Evolutionary conservation across 78 protist genomes (phyloP).

Genomic region (Dictyostelium citrinum): DNA sequence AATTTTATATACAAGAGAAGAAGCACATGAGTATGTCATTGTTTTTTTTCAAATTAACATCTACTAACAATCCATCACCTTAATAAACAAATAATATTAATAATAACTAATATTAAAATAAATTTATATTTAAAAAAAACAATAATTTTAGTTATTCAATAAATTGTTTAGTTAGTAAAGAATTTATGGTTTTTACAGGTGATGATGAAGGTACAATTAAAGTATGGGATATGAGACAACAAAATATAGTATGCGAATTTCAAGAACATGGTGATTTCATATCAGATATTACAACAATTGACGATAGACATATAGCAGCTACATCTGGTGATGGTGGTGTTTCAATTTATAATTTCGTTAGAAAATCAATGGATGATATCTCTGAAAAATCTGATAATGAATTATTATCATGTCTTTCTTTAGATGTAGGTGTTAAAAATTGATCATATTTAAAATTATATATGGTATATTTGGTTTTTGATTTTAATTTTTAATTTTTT

Average conservation of each 20-base stretch:
- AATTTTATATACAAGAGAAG: conserved; percentile 68
- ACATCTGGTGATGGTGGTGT: conserved; percentile 78
- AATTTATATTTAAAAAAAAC: not conserved
- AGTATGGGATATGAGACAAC: conserved; percentile 82
- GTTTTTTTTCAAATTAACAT: too few relatives aligned
- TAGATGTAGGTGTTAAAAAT: conserved; percentile 44
- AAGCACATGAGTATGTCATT: conserved; percentile 60
- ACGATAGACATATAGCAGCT: conserved; percentile 53
- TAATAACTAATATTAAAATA: not conserved
- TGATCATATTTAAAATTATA: too few relatives aligned
- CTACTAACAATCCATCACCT: too few relatives aligned
- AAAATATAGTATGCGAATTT: conserved; percentile 71
- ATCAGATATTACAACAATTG: conserved; percentile 54
- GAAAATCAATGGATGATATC: conserved; percentile 62
- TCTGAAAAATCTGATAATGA: conserved; percentile 75
- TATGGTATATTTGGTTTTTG: too few relatives aligned
- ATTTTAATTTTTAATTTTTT: not conserved
- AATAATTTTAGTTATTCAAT: conserved; percentile 64
- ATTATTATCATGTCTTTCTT: conserved; percentile 41
- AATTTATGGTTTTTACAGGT: conserved; percentile 78
- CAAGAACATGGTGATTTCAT: conserved; percentile 75
- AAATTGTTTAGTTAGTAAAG: conserved; percentile 60
- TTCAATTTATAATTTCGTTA: conserved; percentile 57
- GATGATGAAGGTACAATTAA: conserved; percentile 78
- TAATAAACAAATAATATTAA: too few relatives aligned